Base-by-base conservation (phyloP, 208 protist species). In the Leishmania tarentolae region DNA sequence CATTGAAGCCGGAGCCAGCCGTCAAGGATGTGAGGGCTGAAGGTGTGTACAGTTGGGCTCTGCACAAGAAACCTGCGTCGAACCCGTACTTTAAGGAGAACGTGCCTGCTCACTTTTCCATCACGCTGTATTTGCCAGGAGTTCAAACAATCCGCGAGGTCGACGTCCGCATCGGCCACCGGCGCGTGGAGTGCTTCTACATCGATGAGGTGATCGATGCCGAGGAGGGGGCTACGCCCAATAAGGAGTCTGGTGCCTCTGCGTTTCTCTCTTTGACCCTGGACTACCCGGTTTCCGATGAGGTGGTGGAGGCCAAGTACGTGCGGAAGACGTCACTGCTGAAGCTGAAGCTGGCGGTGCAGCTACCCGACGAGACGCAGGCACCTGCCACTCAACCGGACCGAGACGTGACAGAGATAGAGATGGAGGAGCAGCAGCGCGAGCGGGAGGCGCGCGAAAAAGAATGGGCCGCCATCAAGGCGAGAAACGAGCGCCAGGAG, bases 41-140 rank as follows among this genome's bases (percentile, higher is more conserved):
- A 17, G 95, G 95, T 11, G 19, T 28, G 13, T 98, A 97, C 75
- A 86, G 97, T 81, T 98, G 95, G 95, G 82, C 85, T n/a, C 80
- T 70, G 47, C 93, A 98, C 83, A 52, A n/a, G 17, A 89, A 91
- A 59, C 92, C 93, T 21, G 82, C 86, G 59, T 46, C 86, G 56
- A 96, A 96, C 84, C 77, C 87, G 35, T 94, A 93, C 76, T 93
- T 94, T 61, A 89, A 92, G 28, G 92, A 96, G 47, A 85, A n/a
- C 53, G 92, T 98, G n/a, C 95, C 95, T 7, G 86, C 89, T 9
- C 15, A 35, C 42, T 94, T 95, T 80, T 15, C 68, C 42, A 81
- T 97, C 2, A 83, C 93, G 71, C 73, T 96, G 0, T 87, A 84
- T 80, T 85, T 98, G 37, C 95, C 95, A n/a, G 90, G 83, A 28